These are phyloP conservation scores for Aspergillus candidus DNA, from an alignment of 2,329 filamentous ascomycete species.

Conservation along the genomic window DNA sequence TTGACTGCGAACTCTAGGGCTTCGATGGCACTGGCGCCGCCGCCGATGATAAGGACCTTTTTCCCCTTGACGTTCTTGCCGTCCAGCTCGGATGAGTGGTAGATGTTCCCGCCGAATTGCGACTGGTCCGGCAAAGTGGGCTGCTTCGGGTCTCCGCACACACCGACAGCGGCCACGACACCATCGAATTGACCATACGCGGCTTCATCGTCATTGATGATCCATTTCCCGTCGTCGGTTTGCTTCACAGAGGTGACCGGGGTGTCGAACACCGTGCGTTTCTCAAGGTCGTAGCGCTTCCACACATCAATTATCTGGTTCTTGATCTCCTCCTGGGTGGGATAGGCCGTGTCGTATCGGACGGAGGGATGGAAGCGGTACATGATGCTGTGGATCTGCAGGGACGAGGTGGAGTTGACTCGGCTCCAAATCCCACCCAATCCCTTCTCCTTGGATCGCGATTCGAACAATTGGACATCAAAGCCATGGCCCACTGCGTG, in stretches of 20 bases:
- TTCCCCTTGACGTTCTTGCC: conserved; percentile 68
- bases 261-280: conserved; percentile 65
- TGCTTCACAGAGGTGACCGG: conserved; percentile 64
- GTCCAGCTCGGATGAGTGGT: conserved; percentile 69
- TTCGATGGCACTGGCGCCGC: conserved; percentile 75
- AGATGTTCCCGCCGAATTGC: conserved; percentile 64
- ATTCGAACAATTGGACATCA: conserved; percentile 73
- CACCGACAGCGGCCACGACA: conserved; percentile 70
- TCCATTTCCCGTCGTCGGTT: conserved; percentile 64
- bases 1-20: conserved; percentile 71
- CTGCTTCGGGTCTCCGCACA: conserved; percentile 72
- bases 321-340: conserved; percentile 68
- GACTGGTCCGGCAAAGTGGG: conserved; percentile 65
- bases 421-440: conserved; percentile 76
- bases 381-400: conserved; percentile 82
- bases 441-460: conserved; percentile 54
- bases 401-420: conserved; percentile 74
- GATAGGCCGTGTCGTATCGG: conserved; percentile 69
- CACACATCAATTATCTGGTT: conserved; percentile 65
- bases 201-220: conserved; percentile 67
- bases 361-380: conserved; percentile 82
- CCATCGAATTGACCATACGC: conserved; percentile 70
- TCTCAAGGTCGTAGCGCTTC: conserved; percentile 66
- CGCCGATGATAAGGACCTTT: conserved; percentile 68
- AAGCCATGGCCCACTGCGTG: conserved; percentile 84